phyloP scores from a whole-genome alignment of 2,329 filamentous ascomycete species.

The Trichoderma harzianum region DNA sequence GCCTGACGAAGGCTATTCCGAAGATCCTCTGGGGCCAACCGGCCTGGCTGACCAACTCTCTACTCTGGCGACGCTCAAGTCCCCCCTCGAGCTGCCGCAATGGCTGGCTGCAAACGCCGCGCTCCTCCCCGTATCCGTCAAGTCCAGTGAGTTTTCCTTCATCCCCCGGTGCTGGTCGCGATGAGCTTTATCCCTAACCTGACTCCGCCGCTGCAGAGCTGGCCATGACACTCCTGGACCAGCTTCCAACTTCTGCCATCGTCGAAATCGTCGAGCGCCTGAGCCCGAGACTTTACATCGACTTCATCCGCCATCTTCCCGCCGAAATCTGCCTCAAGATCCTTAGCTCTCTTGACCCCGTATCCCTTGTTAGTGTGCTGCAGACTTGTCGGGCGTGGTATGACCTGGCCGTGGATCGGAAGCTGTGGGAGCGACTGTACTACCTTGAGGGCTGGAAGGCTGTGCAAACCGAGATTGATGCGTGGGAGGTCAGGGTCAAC shows the following conservation, averaged over 20 bases:
- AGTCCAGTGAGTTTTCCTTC: slow-evolving; percentile 42
- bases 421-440: slow-evolving; percentile 83
- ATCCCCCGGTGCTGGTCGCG: background rate
- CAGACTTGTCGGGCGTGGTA: slow-evolving; percentile 81
- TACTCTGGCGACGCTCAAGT: slow-evolving; percentile 35
- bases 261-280: slow-evolving; percentile 76
- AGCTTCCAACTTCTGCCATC: slow-evolving; percentile 75
- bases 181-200: background rate
- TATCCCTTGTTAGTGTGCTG: slow-evolving; percentile 75
- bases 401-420: slow-evolving; percentile 73
- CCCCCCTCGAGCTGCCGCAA: slow-evolving; percentile 44
- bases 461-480: slow-evolving; percentile 60
- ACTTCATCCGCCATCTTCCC: slow-evolving; percentile 82
- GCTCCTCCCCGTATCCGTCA: slow-evolving; percentile 46
- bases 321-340: slow-evolving; percentile 89
- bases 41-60: slow-evolving; percentile 29
- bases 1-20: slow-evolving; percentile 84
- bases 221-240: slow-evolving; percentile 72
- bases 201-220: slow-evolving; percentile 55
- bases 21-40: slow-evolving; percentile 59
- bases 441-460: slow-evolving; percentile 82
- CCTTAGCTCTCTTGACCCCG: slow-evolving; percentile 78
- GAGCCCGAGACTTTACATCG: slow-evolving; percentile 82
- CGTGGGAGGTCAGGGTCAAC: slow-evolving; percentile 62
- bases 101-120: slow-evolving; percentile 51